Evolutionary conservation across 192 early-diverging fungal species (phyloP), one percentile per base, ranked within the genome.

Genomic region (Pilaira anomala): DNA sequence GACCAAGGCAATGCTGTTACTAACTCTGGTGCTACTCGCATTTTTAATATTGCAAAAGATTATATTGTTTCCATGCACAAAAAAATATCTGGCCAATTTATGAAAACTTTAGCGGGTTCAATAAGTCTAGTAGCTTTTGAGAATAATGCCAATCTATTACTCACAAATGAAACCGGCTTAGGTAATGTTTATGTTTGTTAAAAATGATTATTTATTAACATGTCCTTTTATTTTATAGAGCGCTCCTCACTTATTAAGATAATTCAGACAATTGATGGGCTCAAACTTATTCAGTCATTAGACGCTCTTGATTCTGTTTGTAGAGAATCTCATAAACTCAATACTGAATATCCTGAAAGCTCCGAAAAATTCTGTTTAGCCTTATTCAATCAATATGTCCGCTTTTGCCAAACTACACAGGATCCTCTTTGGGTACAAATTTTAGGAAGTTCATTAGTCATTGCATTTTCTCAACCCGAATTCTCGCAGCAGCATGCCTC

Each of bases 221-320:
- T 26, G 2, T 26, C 14, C 18, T 18, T 22, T 48, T 48, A 11
- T 4, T 14, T 25, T 12, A 51, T 51, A 51, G 49, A 54, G 5
- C 52, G 29, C 8, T 28, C 16, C 21, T 46, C 45, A 11, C 44
- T 46, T 48, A 33, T 42, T n/a, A 33, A 63, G 18, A 36, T 51
- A 19, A 16, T 40, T 1, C 46, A 63, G 21, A 63, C 33, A 3
- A 39, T 63, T 4, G 36, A 63, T 8, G 46, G 61, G n/a, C 44
- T 63, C 16, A 21, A 40, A 5, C 36, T 63, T 3, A 30, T 63
- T 39, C 61, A 63, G 39, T n/a, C 49, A 16, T 33, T 63, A 24
- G 22, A 52, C 21, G n/a, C 9, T 28, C n/a, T 54, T n/a, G 26
- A 28, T 54, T 54, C 16, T 9, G 44, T 33, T 48, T 51, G 36